phyloP scores from a whole-genome alignment of 441 rosid genomes.

The Gossypium armourianum region DNA sequence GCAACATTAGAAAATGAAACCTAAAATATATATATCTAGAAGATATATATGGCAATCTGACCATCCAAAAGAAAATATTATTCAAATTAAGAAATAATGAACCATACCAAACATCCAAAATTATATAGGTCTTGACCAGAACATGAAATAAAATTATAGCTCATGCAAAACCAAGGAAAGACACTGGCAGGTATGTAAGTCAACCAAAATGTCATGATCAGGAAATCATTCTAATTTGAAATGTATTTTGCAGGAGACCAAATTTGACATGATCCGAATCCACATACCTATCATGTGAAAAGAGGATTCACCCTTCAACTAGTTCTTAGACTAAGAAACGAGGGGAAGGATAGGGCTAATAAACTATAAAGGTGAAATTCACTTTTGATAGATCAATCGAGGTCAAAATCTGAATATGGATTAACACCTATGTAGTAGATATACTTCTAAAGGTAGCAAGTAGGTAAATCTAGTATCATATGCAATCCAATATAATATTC shows the following conservation, averaged over 20 bases:
- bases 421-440: background rate
- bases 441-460: background rate
- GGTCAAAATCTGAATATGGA: background rate
- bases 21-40: background rate
- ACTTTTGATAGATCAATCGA: background rate
- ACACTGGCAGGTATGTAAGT: background rate
- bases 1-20: conserved; percentile 20
- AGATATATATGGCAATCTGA: background rate
- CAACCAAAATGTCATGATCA: conserved; percentile 1
- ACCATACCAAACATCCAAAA: conserved; percentile 2
- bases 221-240: background rate
- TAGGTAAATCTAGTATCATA: background rate
- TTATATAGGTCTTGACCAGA: background rate
- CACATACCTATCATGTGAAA: background rate
- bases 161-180: conserved; percentile 9
- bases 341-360: background rate
- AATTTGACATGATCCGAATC: background rate
- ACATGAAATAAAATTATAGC: background rate
- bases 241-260: conserved; percentile 5
- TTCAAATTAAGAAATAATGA: background rate
- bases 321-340: background rate
- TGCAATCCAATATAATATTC: background rate
- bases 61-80: background rate
- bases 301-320: background rate
- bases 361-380: background rate